Percentiles rank a stretch among this genome's conserved stretches.
Evolutionary conservation across 2,329 filamentous ascomycete species (phyloP).

Genomic region (Pseudopithomyces maydicus): DNA sequence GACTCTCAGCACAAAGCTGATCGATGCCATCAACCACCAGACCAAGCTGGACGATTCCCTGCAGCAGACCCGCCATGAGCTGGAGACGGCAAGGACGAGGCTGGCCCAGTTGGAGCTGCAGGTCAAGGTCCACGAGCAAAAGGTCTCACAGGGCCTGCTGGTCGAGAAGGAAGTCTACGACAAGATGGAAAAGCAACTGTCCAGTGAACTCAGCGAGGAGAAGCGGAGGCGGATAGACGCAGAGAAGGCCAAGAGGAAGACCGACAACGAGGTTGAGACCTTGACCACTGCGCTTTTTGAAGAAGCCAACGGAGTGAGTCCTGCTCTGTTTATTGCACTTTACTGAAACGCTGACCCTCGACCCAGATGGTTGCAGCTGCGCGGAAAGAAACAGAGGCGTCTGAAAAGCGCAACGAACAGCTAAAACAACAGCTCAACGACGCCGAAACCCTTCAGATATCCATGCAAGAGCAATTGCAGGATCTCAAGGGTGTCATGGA

Average conservation of each 20-base stretch:
- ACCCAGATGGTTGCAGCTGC: slow-evolving; percentile 85
- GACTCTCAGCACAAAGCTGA: slow-evolving; percentile 89
- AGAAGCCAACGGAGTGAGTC: slow-evolving; percentile 82
- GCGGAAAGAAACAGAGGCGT: slow-evolving; percentile 79
- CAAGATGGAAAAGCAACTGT: slow-evolving; percentile 48
- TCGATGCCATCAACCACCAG: slow-evolving; percentile 96
- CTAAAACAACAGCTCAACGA: slow-evolving; percentile 84
- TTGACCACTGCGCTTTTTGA: slow-evolving; percentile 94
- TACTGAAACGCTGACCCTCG: slow-evolving; percentile 17
- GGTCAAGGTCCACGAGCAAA: slow-evolving; percentile 70
- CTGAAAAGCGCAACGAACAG: slow-evolving; percentile 86
- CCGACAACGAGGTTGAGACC: slow-evolving; percentile 89
- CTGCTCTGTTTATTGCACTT: not conserved
- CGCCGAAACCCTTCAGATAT: slow-evolving; percentile 81
- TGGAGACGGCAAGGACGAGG: slow-evolving; percentile 72
- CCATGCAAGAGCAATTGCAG: slow-evolving; percentile 89
- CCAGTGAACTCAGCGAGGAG: slow-evolving; percentile 50
- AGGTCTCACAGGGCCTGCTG: slow-evolving; percentile 75
- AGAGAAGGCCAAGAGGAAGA: slow-evolving; percentile 76
- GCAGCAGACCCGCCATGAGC: slow-evolving; percentile 79
- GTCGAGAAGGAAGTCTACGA: slow-evolving; percentile 78
- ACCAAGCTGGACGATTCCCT: slow-evolving; percentile 89
- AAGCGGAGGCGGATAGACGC: slow-evolving; percentile 47
- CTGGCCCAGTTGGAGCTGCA: slow-evolving; percentile 72
- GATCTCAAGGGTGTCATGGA: slow-evolving; percentile 94